Percentiles rank a stretch among this genome's conserved stretches.
Evolutionary conservation across 257 asterid genomes (phyloP).

Genomic region (Lantana camara): DNA sequence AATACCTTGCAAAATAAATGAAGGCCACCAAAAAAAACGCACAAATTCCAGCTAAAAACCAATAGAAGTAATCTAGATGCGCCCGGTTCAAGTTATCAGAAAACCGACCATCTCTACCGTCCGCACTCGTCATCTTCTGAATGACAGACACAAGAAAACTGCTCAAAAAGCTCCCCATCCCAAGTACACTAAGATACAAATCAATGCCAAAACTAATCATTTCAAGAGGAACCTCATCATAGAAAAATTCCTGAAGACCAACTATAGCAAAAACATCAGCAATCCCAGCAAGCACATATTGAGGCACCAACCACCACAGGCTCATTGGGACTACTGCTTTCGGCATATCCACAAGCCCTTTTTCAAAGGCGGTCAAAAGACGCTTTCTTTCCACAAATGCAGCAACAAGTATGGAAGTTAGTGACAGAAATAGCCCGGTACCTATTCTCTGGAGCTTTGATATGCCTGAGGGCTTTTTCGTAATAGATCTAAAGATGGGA

Average conservation of each 20-base stretch:
- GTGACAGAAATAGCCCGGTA: constrained; percentile 28
- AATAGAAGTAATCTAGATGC: constrained; percentile 60
- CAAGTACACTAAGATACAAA: constrained; percentile 38
- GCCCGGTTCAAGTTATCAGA: constrained; percentile 48
- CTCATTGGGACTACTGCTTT: constrained; percentile 47
- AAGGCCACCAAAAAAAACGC: constrained; percentile 25
- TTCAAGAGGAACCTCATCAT: constrained; percentile 43
- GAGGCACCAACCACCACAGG: constrained; percentile 64
- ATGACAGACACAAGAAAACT: constrained; percentile 41
- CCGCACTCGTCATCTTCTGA: constrained; percentile 25
- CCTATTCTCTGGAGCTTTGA: constrained; percentile 44
- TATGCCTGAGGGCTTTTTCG: constrained; percentile 41
- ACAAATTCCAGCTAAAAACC: constrained; percentile 41
- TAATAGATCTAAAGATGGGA: constrained; percentile 40
- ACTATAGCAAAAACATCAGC: no score
- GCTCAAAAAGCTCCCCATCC: constrained; percentile 43
- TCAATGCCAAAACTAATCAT: constrained; percentile 46
- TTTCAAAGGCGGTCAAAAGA: constrained; percentile 28
- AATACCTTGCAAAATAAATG: constrained; percentile 35
- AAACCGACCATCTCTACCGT: constrained; percentile 44
- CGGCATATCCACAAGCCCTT: constrained; percentile 40
- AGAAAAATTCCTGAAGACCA: no score
- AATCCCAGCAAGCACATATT: neutral
- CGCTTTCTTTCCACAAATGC: constrained; percentile 46
- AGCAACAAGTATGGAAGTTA: constrained; percentile 35